Conservation (phyloP, 1,139 yeast genomes). For the Taphrina populina region DNA sequence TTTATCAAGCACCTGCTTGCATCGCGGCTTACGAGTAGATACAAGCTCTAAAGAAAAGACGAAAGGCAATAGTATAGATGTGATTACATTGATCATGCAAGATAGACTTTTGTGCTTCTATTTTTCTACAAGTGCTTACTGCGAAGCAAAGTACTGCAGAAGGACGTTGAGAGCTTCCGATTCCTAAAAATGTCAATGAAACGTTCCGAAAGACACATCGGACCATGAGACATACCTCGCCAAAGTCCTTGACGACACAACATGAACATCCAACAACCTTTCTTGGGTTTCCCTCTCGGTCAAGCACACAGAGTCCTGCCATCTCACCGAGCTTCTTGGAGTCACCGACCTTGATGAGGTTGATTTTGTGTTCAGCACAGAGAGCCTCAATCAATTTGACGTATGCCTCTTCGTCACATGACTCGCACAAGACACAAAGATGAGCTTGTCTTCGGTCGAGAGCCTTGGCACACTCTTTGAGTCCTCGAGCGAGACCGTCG, state of each 20-base stretch:
- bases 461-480: conserved; percentile 99
- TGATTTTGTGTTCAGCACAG: conserved; percentile 95
- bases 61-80: no score
- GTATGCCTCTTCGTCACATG: conserved; percentile 97
- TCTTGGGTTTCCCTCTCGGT: conserved; percentile 99
- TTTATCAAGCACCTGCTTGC: no score
- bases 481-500: conserved; percentile 99
- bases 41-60: no score
- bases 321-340: conserved; percentile 99
- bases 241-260: conserved; percentile 77
- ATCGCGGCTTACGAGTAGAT: no score
- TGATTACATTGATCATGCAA: no score
- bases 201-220: not conserved
- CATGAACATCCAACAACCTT: conserved; percentile 99
- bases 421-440: conserved; percentile 95
- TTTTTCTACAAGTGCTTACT: conserved; percentile 9
- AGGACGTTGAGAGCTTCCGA: conserved; percentile 75
- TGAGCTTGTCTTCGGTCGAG: conserved; percentile 96
- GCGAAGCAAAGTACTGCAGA: conserved; percentile 28
- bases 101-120: no score
- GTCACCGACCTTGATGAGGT: conserved; percentile 98
- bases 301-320: conserved; percentile 99
- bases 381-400: conserved; percentile 98
- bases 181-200: conserved; percentile 84
- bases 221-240: conserved; percentile 4